Conservation (phyloP, 2,329 filamentous ascomycete species). For the Cladosporium austrohemisphaericum region DNA sequence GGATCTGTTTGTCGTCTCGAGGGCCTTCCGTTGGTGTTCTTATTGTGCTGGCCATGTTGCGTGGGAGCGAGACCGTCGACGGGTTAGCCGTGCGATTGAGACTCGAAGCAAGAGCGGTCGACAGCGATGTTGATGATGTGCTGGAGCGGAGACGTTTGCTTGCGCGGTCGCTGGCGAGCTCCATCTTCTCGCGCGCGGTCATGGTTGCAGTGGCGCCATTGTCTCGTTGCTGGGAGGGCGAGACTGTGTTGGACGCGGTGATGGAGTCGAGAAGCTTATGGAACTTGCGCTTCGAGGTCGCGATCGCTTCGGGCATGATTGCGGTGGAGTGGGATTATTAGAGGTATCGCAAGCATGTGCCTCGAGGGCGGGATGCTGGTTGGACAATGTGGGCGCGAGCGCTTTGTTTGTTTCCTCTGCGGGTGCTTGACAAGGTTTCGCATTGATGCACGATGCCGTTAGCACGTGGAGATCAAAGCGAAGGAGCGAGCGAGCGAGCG, state of each 20-base stretch:
- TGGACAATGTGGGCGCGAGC: no score
- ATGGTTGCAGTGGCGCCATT: conserved; percentile 33
- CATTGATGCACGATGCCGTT: no score
- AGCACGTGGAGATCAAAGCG: no score
- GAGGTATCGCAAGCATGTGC: no score
- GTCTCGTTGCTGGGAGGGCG: conserved; percentile 32
- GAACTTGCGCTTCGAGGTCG: conserved; percentile 80
- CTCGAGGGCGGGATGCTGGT: conserved; percentile 1
- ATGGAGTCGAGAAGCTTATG: conserved; percentile 66
- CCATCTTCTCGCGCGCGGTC: conserved; percentile 25
- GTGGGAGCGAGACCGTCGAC: conserved; percentile 23
- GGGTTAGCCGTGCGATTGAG: conserved; percentile 10
- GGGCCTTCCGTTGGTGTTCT: conserved; percentile 16
- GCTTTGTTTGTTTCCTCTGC: no score
- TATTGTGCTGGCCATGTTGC: conserved; percentile 31
- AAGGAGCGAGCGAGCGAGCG: no score
- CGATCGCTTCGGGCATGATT: conserved; percentile 53
- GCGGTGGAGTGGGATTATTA: background rate
- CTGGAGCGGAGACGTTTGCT: conserved; percentile 31
- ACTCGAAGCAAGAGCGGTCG: conserved; percentile 15
- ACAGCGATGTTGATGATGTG: conserved; percentile 26
- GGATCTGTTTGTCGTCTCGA: conserved; percentile 31
- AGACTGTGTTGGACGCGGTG: conserved; percentile 41
- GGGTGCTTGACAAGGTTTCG: no score
- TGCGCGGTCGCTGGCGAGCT: conserved; percentile 24